Base-by-base conservation (phyloP, 176 grass and related monocot species). In the Hordeum marinum region DNA sequence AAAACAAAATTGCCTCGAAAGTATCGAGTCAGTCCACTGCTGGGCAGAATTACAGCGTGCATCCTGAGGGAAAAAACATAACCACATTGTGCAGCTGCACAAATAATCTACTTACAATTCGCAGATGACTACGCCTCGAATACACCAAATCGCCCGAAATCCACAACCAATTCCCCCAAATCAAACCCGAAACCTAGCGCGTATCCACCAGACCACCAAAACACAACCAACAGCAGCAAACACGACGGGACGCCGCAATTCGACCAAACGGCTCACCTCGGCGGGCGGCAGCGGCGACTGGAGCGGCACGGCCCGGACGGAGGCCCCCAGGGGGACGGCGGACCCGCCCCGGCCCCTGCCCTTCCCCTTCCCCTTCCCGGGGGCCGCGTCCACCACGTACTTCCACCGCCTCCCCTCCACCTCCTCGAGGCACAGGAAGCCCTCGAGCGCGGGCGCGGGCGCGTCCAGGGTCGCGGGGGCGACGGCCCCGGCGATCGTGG, bases 341-440 rank as follows among this genome's bases (percentile, higher is more conserved):
- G 72, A 55, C 8, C 76, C 57, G 11, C 55, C 41, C 63, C 84
- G 35, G n/a, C 57, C 34, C 54, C 40, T 80, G 4, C 82, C 50
- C 9, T 46, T 66, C 26, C 29, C 68, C 65, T 36, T 90, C 5
- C 76, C 48, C 11, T 77, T 72, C 48, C 61, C 68, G 58, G 40
- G 20, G 9, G 71, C 82, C 9, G 62, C 80, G 41, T 95, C 96
- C 23, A 96, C 87, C 31, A 92, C 91, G 57, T 99, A 99, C 66
- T 86, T 94, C 90, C 96, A 99, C 59, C 90, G 82, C 91, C 96
- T 90, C 63, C 96, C 96, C 29, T 95, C 93, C 45, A 99, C 80
- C 86, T 99, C 96, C 85, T 99, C 96, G 35, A 92, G 92, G 81
- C 96, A 99, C 11, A 99, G 83, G 42, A 96, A 87, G 27, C 90